Evolutionary conservation across 192 early-diverging fungal genomes (phyloP).

Genomic region (Helicostylum pulchrum): DNA sequence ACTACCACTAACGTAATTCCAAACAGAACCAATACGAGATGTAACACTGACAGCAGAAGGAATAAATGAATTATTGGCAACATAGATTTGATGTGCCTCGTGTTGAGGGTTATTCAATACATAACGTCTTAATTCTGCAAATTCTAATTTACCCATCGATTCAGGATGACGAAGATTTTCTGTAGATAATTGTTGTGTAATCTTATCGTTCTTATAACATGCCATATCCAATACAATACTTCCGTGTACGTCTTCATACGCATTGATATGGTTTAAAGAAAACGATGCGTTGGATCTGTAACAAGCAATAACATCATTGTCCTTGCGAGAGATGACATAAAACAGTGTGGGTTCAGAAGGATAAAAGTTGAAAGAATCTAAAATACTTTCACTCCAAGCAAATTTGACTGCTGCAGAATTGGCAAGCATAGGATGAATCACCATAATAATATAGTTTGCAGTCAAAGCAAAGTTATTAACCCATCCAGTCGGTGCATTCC

Average conservation of each 20-base stretch:
- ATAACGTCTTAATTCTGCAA: constrained; percentile 60
- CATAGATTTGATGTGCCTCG: constrained; percentile 47
- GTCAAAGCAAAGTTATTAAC: constrained; percentile 79
- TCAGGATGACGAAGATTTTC: constrained; percentile 49
- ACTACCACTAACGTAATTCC: constrained; percentile 8
- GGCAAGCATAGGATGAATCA: constrained; percentile 54
- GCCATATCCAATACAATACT: constrained; percentile 56
- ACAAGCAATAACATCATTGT: constrained; percentile 61
- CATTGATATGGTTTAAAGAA: constrained; percentile 60
- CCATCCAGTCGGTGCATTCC: constrained; percentile 58
- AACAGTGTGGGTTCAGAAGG: constrained; percentile 54
- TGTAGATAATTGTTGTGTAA: constrained; percentile 58
- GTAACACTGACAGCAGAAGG: constrained; percentile 21
- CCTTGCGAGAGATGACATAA: constrained; percentile 72
- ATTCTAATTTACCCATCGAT: constrained; percentile 39
- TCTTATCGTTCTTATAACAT: constrained; percentile 57
- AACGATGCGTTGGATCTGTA: constrained; percentile 64
- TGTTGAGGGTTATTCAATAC: constrained; percentile 52
- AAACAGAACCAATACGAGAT: constrained; percentile 15
- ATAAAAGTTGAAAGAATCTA: constrained; percentile 70
- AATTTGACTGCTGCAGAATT: constrained; percentile 62
- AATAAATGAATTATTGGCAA: constrained; percentile 34
- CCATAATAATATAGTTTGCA: constrained; percentile 68
- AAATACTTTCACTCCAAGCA: constrained; percentile 69
- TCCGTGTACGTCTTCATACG: constrained; percentile 61